phyloP scores from a whole-genome alignment of 2,329 filamentous ascomycete species.

The Sclerotinia subarctica region DNA sequence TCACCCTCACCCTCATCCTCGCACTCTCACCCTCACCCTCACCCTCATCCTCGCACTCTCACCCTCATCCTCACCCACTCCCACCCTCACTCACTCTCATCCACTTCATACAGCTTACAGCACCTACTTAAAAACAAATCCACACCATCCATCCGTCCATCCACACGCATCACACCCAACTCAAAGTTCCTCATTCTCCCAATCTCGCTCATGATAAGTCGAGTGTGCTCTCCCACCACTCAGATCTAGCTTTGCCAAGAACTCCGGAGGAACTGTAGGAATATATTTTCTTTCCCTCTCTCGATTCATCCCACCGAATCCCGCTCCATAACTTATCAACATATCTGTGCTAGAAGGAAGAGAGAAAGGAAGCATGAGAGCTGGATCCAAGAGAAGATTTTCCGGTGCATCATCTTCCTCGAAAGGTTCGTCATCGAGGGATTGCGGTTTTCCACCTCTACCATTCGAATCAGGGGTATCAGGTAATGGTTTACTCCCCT shows the following conservation, averaged over 20 bases:
- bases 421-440: constrained; percentile 28
- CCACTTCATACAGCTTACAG: no score
- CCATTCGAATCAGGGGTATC: constrained; percentile 44
- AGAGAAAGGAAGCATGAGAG: constrained; percentile 91
- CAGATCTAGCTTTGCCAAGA: constrained; percentile 77
- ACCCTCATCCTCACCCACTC: no score
- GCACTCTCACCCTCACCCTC: no score
- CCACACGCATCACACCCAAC: background rate
- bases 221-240: constrained; percentile 49
- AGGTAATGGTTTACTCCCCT: constrained; percentile 44
- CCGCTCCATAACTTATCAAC: constrained; percentile 91
- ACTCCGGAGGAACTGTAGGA: constrained; percentile 90
- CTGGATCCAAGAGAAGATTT: constrained; percentile 79
- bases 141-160: no score
- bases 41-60: no score
- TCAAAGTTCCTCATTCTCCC: constrained; percentile 59
- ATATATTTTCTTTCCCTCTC: constrained; percentile 95
- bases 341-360: constrained; percentile 95
- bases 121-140: background rate
- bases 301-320: constrained; percentile 87
- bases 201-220: constrained; percentile 62
- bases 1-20: no score
- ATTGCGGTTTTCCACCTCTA: constrained; percentile 33
- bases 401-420: constrained; percentile 65
- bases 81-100: no score